Percentiles rank a stretch among this genome's conserved stretches.
phyloP scores from a whole-genome alignment of 331 rosid species.

The Saraca asoca region DNA sequence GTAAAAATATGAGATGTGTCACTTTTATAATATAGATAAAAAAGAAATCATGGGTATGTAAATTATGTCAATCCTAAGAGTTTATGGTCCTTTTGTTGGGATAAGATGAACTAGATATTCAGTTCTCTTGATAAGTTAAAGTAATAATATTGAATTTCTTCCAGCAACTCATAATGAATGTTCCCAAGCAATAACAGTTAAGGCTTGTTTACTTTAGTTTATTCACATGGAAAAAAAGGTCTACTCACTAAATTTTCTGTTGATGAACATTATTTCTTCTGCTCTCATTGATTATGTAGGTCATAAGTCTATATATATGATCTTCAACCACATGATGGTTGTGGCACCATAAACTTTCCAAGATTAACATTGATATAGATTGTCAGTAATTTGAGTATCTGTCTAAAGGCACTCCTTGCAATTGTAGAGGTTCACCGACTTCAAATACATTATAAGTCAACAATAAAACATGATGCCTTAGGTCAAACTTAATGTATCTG shows the following conservation, averaged over 20 bases:
- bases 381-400: background rate
- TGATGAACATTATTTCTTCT: constrained; percentile 9
- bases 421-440: constrained; percentile 16
- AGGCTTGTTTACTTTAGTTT: constrained; percentile 17
- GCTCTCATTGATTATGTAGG: constrained; percentile 9
- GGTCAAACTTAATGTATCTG: constrained; percentile 16
- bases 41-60: too few species aligned
- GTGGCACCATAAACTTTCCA: constrained; percentile 18
- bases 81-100: background rate
- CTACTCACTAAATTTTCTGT: background rate
- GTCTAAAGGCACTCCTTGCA: constrained; percentile 9
- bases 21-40: too few species aligned
- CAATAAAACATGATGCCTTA: constrained; percentile 7
- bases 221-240: constrained; percentile 2
- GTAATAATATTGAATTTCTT: background rate
- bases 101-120: constrained; percentile 1
- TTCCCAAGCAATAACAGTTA: background rate
- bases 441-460: background rate
- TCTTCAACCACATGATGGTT: constrained; percentile 6
- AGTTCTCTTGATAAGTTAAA: constrained; percentile 6
- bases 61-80: background rate
- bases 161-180: background rate
- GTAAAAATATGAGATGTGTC: too few species aligned
- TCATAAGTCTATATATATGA: background rate
- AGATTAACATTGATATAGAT: constrained; percentile 16